Percentiles rank a stretch among this genome's conserved stretches.
phyloP scores from a whole-genome alignment of 2,329 filamentous ascomycete species.

The Fusarium sp. region DNA sequence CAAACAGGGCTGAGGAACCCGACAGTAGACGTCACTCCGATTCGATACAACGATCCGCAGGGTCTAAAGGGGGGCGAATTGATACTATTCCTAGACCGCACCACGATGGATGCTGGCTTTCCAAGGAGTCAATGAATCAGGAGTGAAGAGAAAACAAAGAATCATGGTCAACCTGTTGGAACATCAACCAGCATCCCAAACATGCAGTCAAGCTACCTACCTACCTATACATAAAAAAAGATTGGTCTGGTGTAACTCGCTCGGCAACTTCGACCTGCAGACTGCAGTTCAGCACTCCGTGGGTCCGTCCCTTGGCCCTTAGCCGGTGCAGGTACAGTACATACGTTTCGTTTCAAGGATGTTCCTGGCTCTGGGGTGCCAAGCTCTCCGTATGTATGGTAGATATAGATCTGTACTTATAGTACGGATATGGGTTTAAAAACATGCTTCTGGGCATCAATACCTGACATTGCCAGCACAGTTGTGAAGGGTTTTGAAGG shows the following conservation, averaged over 20 bases:
- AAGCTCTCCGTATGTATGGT: slow-evolving; percentile 4
- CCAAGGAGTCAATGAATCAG: background rate
- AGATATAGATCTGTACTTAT: background rate
- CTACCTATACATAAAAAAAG: background rate
- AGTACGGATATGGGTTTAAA: slow-evolving; percentile 10
- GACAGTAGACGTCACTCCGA: slow-evolving; percentile 21
- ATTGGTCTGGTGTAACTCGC: background rate
- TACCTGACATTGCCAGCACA: background rate
- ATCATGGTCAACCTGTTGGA: slow-evolving; percentile 2
- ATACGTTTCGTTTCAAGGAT: slow-evolving; percentile 21
- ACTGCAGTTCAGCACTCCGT: slow-evolving; percentile 26
- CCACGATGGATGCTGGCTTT: background rate
- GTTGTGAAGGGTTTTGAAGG: slow-evolving; percentile 7
- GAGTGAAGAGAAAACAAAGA: slow-evolving; percentile 10
- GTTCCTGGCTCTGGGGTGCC: slow-evolving; percentile 22
- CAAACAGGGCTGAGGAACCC: slow-evolving; percentile 25
- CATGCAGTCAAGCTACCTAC: background rate
- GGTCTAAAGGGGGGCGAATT: slow-evolving; percentile 16
- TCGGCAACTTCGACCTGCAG: slow-evolving; percentile 16
- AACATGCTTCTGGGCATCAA: slow-evolving; percentile 1
- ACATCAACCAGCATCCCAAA: background rate
- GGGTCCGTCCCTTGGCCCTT: slow-evolving; percentile 5
- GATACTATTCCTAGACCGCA: slow-evolving; percentile 4
- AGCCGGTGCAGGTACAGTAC: slow-evolving; percentile 40
- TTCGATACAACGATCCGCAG: slow-evolving; percentile 25